Evolutionary conservation across 305 asterid genomes (phyloP).

Genomic region (Rubia peregrina): DNA sequence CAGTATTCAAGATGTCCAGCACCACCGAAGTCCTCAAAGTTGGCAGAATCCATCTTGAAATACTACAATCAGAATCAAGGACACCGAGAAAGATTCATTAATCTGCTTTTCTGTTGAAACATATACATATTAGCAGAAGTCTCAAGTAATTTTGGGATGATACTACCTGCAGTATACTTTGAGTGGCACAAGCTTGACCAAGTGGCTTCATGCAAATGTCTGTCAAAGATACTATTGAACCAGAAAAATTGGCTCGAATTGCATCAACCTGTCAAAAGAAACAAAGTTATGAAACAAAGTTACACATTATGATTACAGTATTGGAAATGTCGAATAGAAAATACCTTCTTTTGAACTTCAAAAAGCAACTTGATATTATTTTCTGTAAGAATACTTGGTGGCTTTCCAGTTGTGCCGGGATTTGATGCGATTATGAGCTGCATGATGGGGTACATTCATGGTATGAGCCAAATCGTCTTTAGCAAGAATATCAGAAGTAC

Average conservation of each 20-base stretch:
- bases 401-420: conserved; percentile 59
- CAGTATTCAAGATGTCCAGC: conserved; percentile 79
- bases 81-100: neutral
- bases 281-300: neutral
- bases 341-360: conserved; percentile 87
- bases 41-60: conserved; percentile 88
- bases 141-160: conserved; percentile 2
- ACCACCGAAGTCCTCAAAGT: conserved; percentile 73
- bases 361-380: conserved; percentile 82
- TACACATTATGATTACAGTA: neutral
- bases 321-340: conserved; percentile 3
- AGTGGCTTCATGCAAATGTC: conserved; percentile 99
- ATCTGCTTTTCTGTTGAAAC: conserved; percentile 5
- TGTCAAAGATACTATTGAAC: conserved; percentile 69
- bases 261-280: conserved; percentile 74
- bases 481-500: neutral
- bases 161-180: conserved; percentile 92
- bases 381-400: conserved; percentile 80
- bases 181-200: conserved; percentile 95
- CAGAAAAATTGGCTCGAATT: conserved; percentile 76
- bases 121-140: conserved; percentile 4
- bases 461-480: neutral
- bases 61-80: conserved; percentile 34
- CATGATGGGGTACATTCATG: conserved; percentile 24
- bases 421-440: conserved; percentile 89